These are phyloP conservation scores for Diaporthe humulicola DNA, from an alignment of 2,329 filamentous ascomycete genomes.

Conservation along the genomic window DNA sequence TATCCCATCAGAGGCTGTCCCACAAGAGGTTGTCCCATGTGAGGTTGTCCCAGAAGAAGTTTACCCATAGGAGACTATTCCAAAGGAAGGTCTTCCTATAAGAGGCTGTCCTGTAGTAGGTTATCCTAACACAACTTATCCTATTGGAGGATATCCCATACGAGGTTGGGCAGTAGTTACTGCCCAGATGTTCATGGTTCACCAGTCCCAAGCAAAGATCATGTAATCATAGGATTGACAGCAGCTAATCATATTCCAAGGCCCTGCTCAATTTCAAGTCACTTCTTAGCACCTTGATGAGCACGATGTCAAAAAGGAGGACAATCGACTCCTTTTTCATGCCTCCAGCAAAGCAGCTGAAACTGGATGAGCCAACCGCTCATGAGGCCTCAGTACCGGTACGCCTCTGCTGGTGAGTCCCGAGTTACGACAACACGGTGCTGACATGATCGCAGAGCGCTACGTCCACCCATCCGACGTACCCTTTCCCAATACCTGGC, in stretches of 20 bases:
- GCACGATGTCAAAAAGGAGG: slow-evolving; percentile 62
- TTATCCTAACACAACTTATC: too few species aligned
- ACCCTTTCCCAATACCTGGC: slow-evolving; percentile 64
- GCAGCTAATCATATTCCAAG: background rate
- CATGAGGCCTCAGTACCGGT: slow-evolving; percentile 35
- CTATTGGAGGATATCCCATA: too few species aligned
- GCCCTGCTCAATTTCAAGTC: background rate
- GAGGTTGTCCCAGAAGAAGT: too few species aligned
- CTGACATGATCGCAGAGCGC: slow-evolving; percentile 41
- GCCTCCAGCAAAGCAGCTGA: slow-evolving; percentile 57
- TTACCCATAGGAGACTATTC: too few species aligned
- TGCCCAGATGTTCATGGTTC: too few species aligned
- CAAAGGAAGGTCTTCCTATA: too few species aligned
- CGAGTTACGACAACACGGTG: background rate
- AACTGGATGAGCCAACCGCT: slow-evolving; percentile 32
- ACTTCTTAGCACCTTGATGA: background rate
- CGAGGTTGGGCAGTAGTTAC: too few species aligned
- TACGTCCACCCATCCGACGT: slow-evolving; percentile 58
- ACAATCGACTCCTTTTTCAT: slow-evolving; percentile 80
- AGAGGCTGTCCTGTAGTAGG: too few species aligned
- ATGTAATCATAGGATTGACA: background rate
- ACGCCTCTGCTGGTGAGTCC: background rate
- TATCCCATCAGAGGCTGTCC: too few species aligned
- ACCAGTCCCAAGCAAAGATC: too few species aligned
- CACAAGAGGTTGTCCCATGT: too few species aligned